Base-by-base conservation (phyloP, 73 alveolate species). In the Tetrahymena borealis region DNA sequence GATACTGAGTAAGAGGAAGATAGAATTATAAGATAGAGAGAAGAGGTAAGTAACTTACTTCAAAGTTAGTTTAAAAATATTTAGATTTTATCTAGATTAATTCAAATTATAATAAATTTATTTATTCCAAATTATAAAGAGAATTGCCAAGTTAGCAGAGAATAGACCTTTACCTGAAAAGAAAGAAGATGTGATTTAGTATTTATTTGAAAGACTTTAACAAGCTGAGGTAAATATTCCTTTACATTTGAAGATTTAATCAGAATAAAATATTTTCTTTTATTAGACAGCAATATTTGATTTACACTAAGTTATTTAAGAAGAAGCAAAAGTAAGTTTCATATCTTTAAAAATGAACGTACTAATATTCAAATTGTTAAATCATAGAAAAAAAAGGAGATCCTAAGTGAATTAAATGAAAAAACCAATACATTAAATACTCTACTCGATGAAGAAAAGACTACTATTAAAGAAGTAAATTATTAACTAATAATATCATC, bases 311-410 rank as follows among this genome's bases (percentile, higher is more conserved):
- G 28, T 60, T 15, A 60, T 60, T 24, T 60, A 60, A 60, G 85
- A 60, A 60, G 85, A 60, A 60, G 85, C 85, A 60, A 60, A 60
- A 60, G 85, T 60, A 60, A 60, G 85, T 60, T 60, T 60, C 85
- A 60, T 6, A 60, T 60, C 5, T 60, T 35, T n/a, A 5, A 60
- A 60, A 18, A 41, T 18, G 78, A 18, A 60, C 9, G 37, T 24
- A 42, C 24, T 11, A 12, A 4, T 12, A 2, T 0, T 11, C 24
- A 60, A 60, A 0, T 5, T 60, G 31, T 18, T 6, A 60, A 60
- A 24, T 60, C 28, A n/a, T 60, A 60, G 85, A 60, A 60, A 60
- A 60, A 60, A 15, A 60, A 60, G 85, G 85, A 60, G 35, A 60
- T 60, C n/a, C 10, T 60, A 15, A 60, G 28, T n/a, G 85, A 60